phyloP scores from a whole-genome alignment of 1,284 basidiomycete genomes.

The Termitomyces sp. region DNA sequence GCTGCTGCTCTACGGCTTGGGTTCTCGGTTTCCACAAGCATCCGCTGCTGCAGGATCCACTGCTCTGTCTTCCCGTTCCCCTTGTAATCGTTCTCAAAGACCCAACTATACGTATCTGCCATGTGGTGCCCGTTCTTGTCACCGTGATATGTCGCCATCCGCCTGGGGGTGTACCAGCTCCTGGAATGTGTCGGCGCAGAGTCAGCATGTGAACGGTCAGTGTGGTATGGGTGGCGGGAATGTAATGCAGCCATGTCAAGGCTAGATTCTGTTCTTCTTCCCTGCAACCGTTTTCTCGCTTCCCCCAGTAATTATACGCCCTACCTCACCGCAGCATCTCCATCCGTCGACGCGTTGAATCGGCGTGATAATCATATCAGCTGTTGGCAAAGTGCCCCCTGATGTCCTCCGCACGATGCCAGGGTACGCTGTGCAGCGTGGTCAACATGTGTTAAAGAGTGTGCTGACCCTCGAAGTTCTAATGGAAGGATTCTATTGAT shows the following conservation, averaged over 20 bases:
- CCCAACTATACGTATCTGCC: slow-evolving; percentile 49
- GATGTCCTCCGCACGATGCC: slow-evolving; percentile 7
- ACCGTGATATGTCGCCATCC: slow-evolving; percentile 17
- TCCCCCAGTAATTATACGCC: slow-evolving; percentile 16
- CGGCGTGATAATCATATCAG: slow-evolving; percentile 26
- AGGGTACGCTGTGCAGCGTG: neutral
- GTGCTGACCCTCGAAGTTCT: slow-evolving; percentile 10
- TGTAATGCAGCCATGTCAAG: slow-evolving; percentile 10
- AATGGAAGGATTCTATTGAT: slow-evolving; percentile 13
- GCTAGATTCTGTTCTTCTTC: slow-evolving; percentile 2
- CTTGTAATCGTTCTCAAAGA: slow-evolving; percentile 45
- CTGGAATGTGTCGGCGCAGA: slow-evolving; percentile 3
- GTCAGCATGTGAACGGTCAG: slow-evolving; percentile 9
- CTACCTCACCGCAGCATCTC: slow-evolving; percentile 9
- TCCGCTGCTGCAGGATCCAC: slow-evolving; percentile 59
- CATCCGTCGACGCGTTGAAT: slow-evolving; percentile 20
- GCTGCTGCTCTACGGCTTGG: slow-evolving; percentile 17
- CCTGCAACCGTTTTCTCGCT: neutral
- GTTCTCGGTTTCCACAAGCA: slow-evolving; percentile 23
- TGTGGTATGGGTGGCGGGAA: slow-evolving; percentile 6
- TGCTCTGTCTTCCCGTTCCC: slow-evolving; percentile 48
- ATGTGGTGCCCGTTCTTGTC: slow-evolving; percentile 32
- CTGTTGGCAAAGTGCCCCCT: slow-evolving; percentile 10
- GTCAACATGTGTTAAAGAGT: slow-evolving; percentile 15
- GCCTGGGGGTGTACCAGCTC: slow-evolving; percentile 9